Evolutionary conservation across 257 asterid genomes (phyloP), one percentile per base, ranked within the genome.

Genomic region (Cordia subcordata): DNA sequence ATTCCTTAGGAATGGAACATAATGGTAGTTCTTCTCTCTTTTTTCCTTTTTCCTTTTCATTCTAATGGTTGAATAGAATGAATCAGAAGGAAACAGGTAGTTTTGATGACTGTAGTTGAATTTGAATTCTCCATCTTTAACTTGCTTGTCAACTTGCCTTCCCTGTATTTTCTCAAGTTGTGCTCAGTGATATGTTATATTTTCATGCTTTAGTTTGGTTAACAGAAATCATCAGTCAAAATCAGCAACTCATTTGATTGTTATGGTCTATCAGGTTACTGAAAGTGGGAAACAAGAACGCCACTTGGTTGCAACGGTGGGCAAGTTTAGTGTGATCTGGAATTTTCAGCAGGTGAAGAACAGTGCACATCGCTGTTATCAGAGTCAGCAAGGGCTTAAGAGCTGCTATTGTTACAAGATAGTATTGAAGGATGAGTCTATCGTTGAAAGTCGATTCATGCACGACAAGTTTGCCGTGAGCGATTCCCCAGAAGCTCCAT

Each of bases 321-420:
- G 99, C 15, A 93, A 89, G 66, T 93, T 89, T 72, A 86, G 97
- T 23, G 85, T 89, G 4, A 69, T 93, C 58, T 93, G 99, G 97
- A 83, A 89, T 53, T 93, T 93, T 70, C 97, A 83, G 76, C 96
- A 83, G 80, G 96, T 93, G 87, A 93, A 86, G 87, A 82, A 89
- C 82, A 89, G 96, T 55, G 90, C 84, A 12, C 99, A 93, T 61
- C 72, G 63, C 16, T 93, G 99, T 71, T 93, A 82, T 77, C 89
- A 79, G 76, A 85, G 80, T 67, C 99, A 89, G 63, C 96, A 89
- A 77, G 97, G 97, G 16, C 95, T 86, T 1, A 93, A 93, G 94
- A 89, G 99, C 81, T 93, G 99, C 80, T 93, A 93, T 58, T 93
- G 99, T 74, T 86, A 93, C 83, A 93, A 70, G 74, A 81, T 93